Conservation (phyloP, 352 stramenopile genomes). For the Poterioochromonas sp. region DNA sequence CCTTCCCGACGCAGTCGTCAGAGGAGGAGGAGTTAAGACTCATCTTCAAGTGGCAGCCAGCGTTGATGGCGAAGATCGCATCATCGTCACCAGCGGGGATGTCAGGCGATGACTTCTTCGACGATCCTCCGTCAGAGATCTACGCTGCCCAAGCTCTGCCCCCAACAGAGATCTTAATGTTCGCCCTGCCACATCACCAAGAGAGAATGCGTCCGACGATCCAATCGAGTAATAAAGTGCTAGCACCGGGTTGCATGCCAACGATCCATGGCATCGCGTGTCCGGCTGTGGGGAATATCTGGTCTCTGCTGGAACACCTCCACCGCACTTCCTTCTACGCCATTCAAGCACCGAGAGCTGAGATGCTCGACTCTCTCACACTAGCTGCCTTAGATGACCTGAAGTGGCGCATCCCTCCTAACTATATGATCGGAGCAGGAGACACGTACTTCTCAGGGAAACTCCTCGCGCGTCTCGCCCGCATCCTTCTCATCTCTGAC, state of each 20-base stretch:
- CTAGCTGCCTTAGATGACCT: constrained; percentile 53
- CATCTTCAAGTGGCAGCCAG: constrained; percentile 35
- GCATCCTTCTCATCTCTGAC: constrained; percentile 57
- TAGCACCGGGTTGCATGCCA: constrained; percentile 43
- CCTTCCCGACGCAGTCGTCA: constrained; percentile 33
- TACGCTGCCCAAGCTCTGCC: no score
- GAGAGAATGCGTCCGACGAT: constrained; percentile 39
- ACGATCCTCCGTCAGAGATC: background rate
- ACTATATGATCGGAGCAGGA: constrained; percentile 57
- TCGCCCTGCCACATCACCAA: constrained; percentile 60
- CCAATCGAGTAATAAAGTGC: constrained; percentile 29
- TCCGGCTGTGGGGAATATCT: constrained; percentile 40
- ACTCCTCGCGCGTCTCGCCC: constrained; percentile 58
- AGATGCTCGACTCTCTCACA: constrained; percentile 48
- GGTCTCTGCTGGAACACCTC: constrained; percentile 41
- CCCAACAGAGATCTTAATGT: constrained; percentile 51
- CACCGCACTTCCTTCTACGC: constrained; percentile 49
- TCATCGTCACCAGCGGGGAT: constrained; percentile 28
- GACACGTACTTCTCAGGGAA: constrained; percentile 60
- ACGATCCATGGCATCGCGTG: constrained; percentile 56
- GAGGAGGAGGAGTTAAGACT: constrained; percentile 36
- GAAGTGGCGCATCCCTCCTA: constrained; percentile 50
- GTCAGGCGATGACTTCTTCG: background rate
- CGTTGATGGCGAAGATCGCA: constrained; percentile 34
- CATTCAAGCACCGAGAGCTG: constrained; percentile 44